phyloP scores from a whole-genome alignment of 306 rosid species.

The Malus domestica region DNA sequence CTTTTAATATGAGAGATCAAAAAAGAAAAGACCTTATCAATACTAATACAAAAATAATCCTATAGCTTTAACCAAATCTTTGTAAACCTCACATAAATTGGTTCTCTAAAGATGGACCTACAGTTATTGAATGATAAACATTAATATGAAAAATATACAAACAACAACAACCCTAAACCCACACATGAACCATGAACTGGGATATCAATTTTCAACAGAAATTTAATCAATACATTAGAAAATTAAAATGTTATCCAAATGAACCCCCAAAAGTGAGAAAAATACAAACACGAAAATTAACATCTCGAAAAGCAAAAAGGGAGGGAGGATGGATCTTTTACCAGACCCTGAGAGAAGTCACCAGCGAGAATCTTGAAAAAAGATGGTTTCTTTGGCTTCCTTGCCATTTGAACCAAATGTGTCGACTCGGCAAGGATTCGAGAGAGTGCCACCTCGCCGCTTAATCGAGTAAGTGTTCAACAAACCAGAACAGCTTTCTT shows the following conservation, averaged over 20 bases:
- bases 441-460: not conserved
- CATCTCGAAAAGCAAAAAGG: not conserved
- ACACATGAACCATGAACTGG: not conserved
- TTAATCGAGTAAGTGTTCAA: not conserved
- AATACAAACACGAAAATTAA: not conserved
- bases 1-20: not conserved
- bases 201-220: not conserved
- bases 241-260: not conserved
- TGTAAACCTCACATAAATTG: not conserved
- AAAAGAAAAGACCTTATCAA: not conserved
- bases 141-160: not conserved
- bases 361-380: slow-evolving; percentile 1
- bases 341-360: slow-evolving; percentile 6
- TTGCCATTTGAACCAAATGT: not conserved
- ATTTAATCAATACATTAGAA: not conserved
- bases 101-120: not conserved
- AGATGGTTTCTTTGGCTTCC: not conserved
- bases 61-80: not conserved
- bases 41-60: not conserved
- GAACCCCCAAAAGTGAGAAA: not conserved
- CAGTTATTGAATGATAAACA: not conserved
- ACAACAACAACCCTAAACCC: not conserved
- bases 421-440: not conserved
- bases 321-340: not conserved
- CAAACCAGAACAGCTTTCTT: not conserved